Percentiles rank a stretch among this genome's conserved stretches.
phyloP scores from a whole-genome alignment of 179 eudicot species.

The Beta lomatogona region DNA sequence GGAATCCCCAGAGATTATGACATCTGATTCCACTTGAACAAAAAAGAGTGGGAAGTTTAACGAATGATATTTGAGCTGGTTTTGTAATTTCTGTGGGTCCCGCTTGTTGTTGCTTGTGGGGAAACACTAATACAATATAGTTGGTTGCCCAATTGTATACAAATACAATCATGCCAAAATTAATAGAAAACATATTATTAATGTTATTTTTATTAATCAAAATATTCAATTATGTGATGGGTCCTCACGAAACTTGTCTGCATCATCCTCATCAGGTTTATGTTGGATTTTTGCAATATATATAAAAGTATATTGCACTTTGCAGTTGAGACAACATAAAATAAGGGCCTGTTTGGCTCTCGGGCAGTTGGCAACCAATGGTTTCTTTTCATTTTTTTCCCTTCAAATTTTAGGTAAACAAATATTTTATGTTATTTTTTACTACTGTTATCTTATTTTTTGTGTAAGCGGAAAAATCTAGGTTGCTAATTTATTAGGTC shows the following conservation, averaged over 20 bases:
- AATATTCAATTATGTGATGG: conserved; percentile 11
- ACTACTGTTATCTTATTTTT: too few relatives aligned
- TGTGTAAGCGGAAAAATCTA: too few relatives aligned
- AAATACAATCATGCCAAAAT: background rate
- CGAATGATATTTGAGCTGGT: background rate
- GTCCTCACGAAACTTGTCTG: conserved; percentile 3
- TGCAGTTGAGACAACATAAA: background rate
- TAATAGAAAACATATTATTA: background rate
- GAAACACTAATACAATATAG: conserved; percentile 23
- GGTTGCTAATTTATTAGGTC: too few relatives aligned
- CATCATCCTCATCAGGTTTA: conserved; percentile 14
- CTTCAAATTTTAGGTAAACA: too few relatives aligned
- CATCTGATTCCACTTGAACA: conserved; percentile 15
- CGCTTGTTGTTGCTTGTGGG: conserved; percentile 27
- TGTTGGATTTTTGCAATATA: conserved; percentile 10
- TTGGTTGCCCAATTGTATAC: background rate
- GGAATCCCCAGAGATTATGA: conserved; percentile 9
- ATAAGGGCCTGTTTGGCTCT: background rate
- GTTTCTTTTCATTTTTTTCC: too few relatives aligned
- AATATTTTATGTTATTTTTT: too few relatives aligned
- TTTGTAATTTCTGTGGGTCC: conserved; percentile 11
- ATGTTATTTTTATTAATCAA: background rate
- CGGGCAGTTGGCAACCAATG: conserved; percentile 4
- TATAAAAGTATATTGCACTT: background rate
- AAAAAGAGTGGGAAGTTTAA: conserved; percentile 7